phyloP scores from a whole-genome alignment of 345 rosid genomes.

The Theobroma cacao region DNA sequence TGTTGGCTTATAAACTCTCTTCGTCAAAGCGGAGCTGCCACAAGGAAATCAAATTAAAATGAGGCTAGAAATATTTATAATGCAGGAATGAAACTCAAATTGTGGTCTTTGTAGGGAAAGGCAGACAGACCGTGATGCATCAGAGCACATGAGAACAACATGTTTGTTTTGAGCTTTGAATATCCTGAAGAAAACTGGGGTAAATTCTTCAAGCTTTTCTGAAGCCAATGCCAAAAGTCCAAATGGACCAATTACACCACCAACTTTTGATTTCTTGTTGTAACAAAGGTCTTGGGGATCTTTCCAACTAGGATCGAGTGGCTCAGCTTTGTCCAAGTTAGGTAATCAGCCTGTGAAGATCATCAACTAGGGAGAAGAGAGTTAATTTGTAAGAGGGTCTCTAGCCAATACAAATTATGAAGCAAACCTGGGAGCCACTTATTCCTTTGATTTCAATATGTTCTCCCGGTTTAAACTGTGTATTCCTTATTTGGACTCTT shows the following conservation, averaged over 20 bases:
- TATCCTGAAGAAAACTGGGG: conserved; percentile 81
- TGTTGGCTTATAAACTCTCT: conserved; percentile 50
- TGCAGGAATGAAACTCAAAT: not conserved
- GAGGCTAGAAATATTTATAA: not conserved
- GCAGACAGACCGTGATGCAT: conserved; percentile 53
- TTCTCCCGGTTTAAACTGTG: conserved; percentile 38
- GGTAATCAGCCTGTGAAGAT: conserved; percentile 49
- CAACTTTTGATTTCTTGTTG: conserved; percentile 36
- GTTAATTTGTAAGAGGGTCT: too few relatives aligned
- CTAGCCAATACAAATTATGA: too few relatives aligned
- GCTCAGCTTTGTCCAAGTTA: conserved; percentile 58
- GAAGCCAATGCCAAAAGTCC: conserved; percentile 76
- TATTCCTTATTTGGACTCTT: conserved; percentile 26
- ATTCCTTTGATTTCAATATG: conserved; percentile 54
- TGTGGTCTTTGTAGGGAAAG: not conserved
- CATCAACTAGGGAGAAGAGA: too few relatives aligned
- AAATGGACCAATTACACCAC: conserved; percentile 76
- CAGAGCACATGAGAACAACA: conserved; percentile 74
- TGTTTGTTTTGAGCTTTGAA: conserved; percentile 49
- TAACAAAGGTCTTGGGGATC: conserved; percentile 56
- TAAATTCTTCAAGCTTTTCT: conserved; percentile 54
- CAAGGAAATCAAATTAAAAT: conserved; percentile 3
- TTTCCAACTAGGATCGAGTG: conserved; percentile 50
- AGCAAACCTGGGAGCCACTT: conserved; percentile 60
- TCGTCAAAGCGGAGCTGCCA: conserved; percentile 45